Base-by-base conservation (phyloP, 208 protist genomes). In the Acanthamoeba sp. region DNA sequence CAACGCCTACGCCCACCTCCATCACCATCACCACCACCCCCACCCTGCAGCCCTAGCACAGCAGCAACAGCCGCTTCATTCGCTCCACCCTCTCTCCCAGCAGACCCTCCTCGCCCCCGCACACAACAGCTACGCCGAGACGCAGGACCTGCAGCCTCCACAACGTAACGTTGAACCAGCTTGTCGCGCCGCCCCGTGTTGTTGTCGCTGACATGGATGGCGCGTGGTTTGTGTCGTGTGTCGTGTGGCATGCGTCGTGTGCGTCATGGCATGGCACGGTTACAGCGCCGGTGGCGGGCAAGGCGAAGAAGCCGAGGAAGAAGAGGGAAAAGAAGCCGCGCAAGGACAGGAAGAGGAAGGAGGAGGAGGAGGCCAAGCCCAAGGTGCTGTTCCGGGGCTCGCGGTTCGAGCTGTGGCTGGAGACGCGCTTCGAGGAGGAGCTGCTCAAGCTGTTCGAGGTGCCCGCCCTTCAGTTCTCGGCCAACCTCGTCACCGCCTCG, bases 331-430 rank as follows among this genome's bases (percentile, higher is more conserved):
- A 50, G 45, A 14, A 6, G 45, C 45, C 22, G 62, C 62, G 62
- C 0, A 69, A 69, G 62, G 29, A 69, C 18, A 69, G n/a, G 22
- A 27, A 34, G n/a, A 69, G n/a, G 62, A 34, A 69, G 62, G 29
- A 69, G 20, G 62, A 69, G 62, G 62, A 69, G 9, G n/a, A 27
- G 62, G 29, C 22, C 62, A 69, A 69, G 62, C 62, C 62, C 62
- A 69, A 69, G 7, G 62, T 69, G 10, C 62, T 20, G 62, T 69
- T 69, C 62, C 62, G 29, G 20, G 62, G 62, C 20, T 69, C 62
- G 62, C 62, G 62, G 29, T 69, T 69, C 62, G 62, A 69, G 29
- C 62, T 69, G n/a, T 69, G 62, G 62, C 62, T 69, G 62, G 62
- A 69, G 62, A 69, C 62, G 22, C 62, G 62, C 18, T 69, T 69